A percentile compares a stretch with the other conserved stretches of the same genome.
Evolutionary conservation across 2,329 filamentous ascomycete species (phyloP).

Genomic region (Fusarium decemcellulare): DNA sequence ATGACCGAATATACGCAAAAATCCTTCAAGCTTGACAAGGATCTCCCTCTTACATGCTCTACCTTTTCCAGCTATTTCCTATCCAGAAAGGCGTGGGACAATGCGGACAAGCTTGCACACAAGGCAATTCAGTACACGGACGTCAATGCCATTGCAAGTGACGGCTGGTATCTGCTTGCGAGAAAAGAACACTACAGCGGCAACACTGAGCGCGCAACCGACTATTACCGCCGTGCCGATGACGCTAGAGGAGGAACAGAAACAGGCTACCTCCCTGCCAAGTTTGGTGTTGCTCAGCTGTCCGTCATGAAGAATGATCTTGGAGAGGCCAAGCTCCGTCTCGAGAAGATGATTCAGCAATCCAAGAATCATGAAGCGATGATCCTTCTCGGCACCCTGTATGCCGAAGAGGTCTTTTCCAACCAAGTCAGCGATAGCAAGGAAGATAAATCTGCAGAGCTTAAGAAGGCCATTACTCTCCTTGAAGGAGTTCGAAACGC

Average conservation of each 20-base stretch:
- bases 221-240: conserved; percentile 92
- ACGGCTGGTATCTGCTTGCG: conserved; percentile 96
- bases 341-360: conserved; percentile 95
- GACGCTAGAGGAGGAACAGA: conserved; percentile 94
- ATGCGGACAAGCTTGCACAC: conserved; percentile 88
- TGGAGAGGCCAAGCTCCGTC: conserved; percentile 90
- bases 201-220: conserved; percentile 80
- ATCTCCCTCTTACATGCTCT: conserved; percentile 89
- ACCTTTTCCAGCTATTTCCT: conserved; percentile 94
- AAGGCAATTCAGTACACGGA: conserved; percentile 97
- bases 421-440: conserved; percentile 79
- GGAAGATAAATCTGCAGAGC: conserved; percentile 89
- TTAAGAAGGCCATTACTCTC: conserved; percentile 87
- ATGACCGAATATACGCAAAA: conserved; percentile 96
- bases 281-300: conserved; percentile 93
- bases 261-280: conserved; percentile 91
- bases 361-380: conserved; percentile 89
- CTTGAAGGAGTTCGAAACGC: conserved; percentile 87
- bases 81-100: conserved; percentile 82
- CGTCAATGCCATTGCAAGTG: conserved; percentile 95
- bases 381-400: conserved; percentile 90
- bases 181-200: conserved; percentile 90
- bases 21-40: conserved; percentile 93
- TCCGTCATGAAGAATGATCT: conserved; percentile 87
- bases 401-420: conserved; percentile 93